Base-by-base conservation (phyloP, 164 flowering plant genomes). In the Sextonia rubra region DNA sequence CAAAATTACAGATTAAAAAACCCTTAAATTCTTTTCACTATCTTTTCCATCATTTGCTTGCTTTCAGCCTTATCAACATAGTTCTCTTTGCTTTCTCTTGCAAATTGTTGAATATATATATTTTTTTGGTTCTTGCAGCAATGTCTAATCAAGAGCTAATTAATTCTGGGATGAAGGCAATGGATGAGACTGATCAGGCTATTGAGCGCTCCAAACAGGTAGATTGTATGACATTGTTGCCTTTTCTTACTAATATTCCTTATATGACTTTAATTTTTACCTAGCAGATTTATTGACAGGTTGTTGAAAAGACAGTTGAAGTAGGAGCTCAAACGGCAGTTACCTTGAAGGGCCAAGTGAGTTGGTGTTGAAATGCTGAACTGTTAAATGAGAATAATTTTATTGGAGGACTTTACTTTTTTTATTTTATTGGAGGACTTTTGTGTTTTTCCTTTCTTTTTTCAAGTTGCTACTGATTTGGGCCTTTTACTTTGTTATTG, bases 151-250 rank as follows among this genome's bases (percentile, higher is more conserved):
- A 94, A 82, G 90, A 94, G 78, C 97, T 94, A 75, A 70, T 94
- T 12, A 69, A 83, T 82, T 87, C 93, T 83, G 97, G 98, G 29
- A 84, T n/a, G 68, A 90, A 86, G 81, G 82, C 84, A 55, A 90
- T 94, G 97, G 90, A 91, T 81, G 97, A 94, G 85, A 94, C 98
- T 79, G 98, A 94, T 83, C 99, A 94, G 80, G 92, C 91, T 71
- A 90, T 94, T 75, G 91, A 90, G 72, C 93, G 95, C 74, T 86
- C 97, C 64, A 87, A 94, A 83, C 82, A 89, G 97, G 97, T 91
- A 62, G 48, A 24, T 23, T 48, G n/a, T 76, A 29, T 70, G 49
- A 47, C 15, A 63, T 37, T 47, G 11, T 49, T 25, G 48, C 63
- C 29, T 69, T 24, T 75, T n/a, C 44, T 68, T 65, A 7, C 23